Percentiles rank a stretch among this genome's conserved stretches.
These are phyloP conservation scores for Prosopis cineraria DNA, from an alignment of 306 rosid species.

Conservation along the genomic window DNA sequence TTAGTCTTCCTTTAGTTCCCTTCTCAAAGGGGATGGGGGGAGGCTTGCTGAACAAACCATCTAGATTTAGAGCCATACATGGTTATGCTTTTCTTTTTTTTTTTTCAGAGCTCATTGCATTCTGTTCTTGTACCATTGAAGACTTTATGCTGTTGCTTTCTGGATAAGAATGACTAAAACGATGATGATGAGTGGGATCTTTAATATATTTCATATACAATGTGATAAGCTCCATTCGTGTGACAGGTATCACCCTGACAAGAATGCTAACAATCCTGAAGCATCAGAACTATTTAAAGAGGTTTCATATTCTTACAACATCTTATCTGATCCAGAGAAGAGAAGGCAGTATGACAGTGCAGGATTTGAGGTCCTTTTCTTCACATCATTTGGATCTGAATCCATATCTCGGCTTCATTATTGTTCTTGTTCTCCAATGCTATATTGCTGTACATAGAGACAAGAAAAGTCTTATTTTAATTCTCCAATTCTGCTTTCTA, in stretches of 20 bases:
- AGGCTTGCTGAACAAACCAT: neutral
- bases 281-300: constrained; percentile 96
- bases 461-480: neutral
- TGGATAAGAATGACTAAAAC: constrained; percentile 21
- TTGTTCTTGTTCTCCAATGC: neutral
- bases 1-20: neutral
- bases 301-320: constrained; percentile 91
- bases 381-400: constrained; percentile 25
- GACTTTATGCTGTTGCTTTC: constrained; percentile 22
- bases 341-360: constrained; percentile 94
- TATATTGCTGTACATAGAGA: neutral
- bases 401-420: constrained; percentile 1
- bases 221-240: constrained; percentile 9
- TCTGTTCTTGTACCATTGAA: constrained; percentile 19
- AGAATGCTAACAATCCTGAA: constrained; percentile 88
- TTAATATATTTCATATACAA: constrained; percentile 17
- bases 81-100: constrained; percentile 1
- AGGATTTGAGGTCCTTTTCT: constrained; percentile 84
- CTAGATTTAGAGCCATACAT: constrained; percentile 1
- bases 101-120: neutral
- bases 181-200: constrained; percentile 1
- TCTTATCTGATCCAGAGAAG: constrained; percentile 97
- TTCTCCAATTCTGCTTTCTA: neutral
- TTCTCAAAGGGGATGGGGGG: neutral
- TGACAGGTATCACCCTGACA: constrained; percentile 94